Conservation (phyloP, 768 basidiomycete species). For the Rickenella mellea region DNA sequence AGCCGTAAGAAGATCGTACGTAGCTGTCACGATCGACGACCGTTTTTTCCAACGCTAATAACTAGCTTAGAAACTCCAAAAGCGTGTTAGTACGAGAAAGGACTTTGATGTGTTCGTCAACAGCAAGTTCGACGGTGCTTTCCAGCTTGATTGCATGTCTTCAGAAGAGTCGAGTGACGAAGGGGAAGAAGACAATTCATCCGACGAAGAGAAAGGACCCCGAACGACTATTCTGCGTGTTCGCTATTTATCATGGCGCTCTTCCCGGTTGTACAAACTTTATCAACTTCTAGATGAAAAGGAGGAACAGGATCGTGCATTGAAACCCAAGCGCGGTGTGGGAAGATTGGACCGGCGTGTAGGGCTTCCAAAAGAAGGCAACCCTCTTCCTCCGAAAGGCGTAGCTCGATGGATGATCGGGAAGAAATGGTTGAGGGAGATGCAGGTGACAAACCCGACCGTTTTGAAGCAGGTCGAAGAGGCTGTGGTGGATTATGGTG, state of each 20-base stretch:
- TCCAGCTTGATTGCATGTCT: constrained; percentile 72
- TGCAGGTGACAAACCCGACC: constrained; percentile 36
- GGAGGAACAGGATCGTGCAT: constrained; percentile 32
- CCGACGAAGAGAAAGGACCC: constrained; percentile 13
- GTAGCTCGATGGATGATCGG: constrained; percentile 72
- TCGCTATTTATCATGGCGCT: constrained; percentile 62
- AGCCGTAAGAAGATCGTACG: constrained; percentile 55
- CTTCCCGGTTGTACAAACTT: constrained; percentile 48
- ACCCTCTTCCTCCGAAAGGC: constrained; percentile 52
- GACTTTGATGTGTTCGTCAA: constrained; percentile 46
- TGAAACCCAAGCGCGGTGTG: constrained; percentile 47
- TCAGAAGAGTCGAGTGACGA: constrained; percentile 68
- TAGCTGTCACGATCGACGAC: constrained; percentile 7
- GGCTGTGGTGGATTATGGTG: constrained; percentile 34
- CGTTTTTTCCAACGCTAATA: constrained; percentile 3
- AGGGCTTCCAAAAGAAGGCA: constrained; percentile 48
- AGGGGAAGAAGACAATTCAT: constrained; percentile 6
- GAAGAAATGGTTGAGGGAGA: constrained; percentile 43
- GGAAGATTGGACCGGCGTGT: constrained; percentile 44
- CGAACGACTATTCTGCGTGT: constrained; percentile 35
- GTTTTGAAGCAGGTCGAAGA: constrained; percentile 32
- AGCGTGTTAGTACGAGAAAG: constrained; percentile 51
- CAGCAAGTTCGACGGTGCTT: constrained; percentile 57
- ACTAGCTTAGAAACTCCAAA: constrained; percentile 50
- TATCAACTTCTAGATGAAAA: constrained; percentile 54